A percentile compares a stretch with the other conserved stretches of the same genome.
Evolutionary conservation across 208 protist genomes (phyloP).

Genomic region (Vickermania spadyakhi): DNA sequence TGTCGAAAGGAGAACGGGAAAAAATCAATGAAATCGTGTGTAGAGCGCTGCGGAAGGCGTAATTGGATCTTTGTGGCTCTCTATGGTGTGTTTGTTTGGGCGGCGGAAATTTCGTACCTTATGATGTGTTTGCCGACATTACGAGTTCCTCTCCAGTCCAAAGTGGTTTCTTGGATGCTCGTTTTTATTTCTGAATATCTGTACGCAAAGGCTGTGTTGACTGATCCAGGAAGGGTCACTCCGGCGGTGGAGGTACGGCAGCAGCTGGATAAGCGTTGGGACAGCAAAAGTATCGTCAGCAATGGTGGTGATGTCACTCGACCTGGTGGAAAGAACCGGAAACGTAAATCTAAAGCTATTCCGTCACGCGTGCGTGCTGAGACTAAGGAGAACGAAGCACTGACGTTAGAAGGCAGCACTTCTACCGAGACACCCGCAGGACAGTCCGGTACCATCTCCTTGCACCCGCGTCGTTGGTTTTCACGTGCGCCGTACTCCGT

Average conservation of each 20-base stretch:
- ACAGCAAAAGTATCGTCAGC: neutral
- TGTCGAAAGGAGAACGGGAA: constrained; percentile 36
- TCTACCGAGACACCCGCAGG: neutral
- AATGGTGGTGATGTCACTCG: neutral
- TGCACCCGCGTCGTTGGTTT: neutral
- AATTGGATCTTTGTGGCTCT: constrained; percentile 82
- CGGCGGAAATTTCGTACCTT: constrained; percentile 74
- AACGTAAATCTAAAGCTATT: too few species aligned
- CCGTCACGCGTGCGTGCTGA: too few species aligned
- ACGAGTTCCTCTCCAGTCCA: constrained; percentile 27
- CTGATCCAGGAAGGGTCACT: constrained; percentile 79
- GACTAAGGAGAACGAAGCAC: neutral
- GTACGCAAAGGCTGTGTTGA: constrained; percentile 58
- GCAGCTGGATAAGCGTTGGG: constrained; percentile 20
- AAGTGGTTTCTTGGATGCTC: constrained; percentile 42
- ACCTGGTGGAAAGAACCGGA: neutral
- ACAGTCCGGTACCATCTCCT: neutral
- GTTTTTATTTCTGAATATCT: constrained; percentile 51
- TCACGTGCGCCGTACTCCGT: constrained; percentile 18
- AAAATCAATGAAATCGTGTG: constrained; percentile 10
- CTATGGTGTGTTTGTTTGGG: constrained; percentile 79
- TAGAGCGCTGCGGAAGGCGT: constrained; percentile 20
- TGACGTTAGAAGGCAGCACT: neutral
- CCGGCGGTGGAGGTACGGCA: constrained; percentile 3
- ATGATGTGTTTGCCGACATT: constrained; percentile 42